Evolutionary conservation across 495 filamentous ascomycete species (phyloP).

Genomic region (Pyronema domesticum): DNA sequence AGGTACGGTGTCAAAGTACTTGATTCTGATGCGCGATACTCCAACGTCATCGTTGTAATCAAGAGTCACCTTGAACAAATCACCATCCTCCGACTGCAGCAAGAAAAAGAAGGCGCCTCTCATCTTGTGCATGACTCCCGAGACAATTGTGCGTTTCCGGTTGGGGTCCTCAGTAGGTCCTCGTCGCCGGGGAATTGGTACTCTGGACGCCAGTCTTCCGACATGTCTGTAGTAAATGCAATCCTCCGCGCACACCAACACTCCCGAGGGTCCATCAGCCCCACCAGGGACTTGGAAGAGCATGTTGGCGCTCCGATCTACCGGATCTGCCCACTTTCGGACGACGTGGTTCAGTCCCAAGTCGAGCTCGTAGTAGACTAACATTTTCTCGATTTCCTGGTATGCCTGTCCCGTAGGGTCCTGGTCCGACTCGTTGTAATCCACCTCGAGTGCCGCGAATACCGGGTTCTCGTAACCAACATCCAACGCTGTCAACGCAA

Average conservation of each 20-base stretch:
- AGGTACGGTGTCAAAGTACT: conserved; percentile 94
- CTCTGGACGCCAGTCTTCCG: conserved; percentile 73
- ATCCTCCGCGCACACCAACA: conserved; percentile 85
- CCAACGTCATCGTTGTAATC: conserved; percentile 77
- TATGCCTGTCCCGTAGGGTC: conserved; percentile 74
- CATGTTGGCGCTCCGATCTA: conserved; percentile 75
- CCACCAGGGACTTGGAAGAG: conserved; percentile 94
- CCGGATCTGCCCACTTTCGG: conserved; percentile 81
- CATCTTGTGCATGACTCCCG: conserved; percentile 92
- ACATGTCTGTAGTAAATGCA: conserved; percentile 88
- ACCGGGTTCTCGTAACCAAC: conserved; percentile 94
- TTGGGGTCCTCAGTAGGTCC: conserved; percentile 84
- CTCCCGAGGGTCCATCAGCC: conserved; percentile 81
- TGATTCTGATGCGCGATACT: conserved; percentile 71
- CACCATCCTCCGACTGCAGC: conserved; percentile 86
- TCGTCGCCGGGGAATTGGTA: conserved; percentile 69
- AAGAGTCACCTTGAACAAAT: conserved; percentile 89
- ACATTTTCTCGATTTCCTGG: conserved; percentile 63
- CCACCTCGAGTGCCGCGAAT: conserved; percentile 84
- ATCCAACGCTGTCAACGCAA: conserved; percentile 70
- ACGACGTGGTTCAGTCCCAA: conserved; percentile 94
- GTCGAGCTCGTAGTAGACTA: conserved; percentile 96
- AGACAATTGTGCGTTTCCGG: conserved; percentile 65
- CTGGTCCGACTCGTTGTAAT: conserved; percentile 80
- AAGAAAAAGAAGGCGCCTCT: conserved; percentile 97